Base-by-base conservation (phyloP, 495 filamentous ascomycete species). In the Trichoderma erinaceum region DNA sequence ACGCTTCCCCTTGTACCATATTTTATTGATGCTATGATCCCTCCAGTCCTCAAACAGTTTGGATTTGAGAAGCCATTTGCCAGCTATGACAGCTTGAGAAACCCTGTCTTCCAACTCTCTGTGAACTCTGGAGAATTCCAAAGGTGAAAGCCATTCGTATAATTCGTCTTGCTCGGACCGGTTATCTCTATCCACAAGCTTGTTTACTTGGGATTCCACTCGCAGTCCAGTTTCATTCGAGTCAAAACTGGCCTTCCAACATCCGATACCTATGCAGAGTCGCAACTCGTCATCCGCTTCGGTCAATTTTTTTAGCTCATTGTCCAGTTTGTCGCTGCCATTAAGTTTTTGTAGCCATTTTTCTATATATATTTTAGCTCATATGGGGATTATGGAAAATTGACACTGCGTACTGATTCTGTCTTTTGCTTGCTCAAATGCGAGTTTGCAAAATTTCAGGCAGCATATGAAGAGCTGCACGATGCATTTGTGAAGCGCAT, bases 21-120 rank as follows among this genome's bases (percentile, higher is more conserved):
- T 7, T 21, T 18, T 12, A n/a, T 52, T n/a, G 48, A 52, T n/a
- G n/a, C n/a, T 21, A n/a, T 18, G 8, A 52, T 52, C 48, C n/a
- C 48, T 52, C 48, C 48, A 52, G 4, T 52, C 10, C n/a, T n/a
- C 18, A 52, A 52, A 52, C 48, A 12, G 10, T n/a, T 12, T 4
- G n/a, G 48, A 52, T 21, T 52, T n/a, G 48, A 52, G 48, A 4
- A 52, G 48, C 48, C 48, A 52, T 52, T n/a, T 52, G 18, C 48
- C 48, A 12, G 48, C 48, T 21, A 52, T 18, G 18, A 52, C 48
- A 18, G 48, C n/a, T 21, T 10, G 4, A 18, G 48, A 52, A 11
- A 52, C 48, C 18, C 48, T 52, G 8, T 52, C 18, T 21, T 10
- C 48, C n/a, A 52, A 21, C 48, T 52, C 48, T 10, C 18, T n/a